Evolutionary conservation across 495 filamentous ascomycete genomes (phyloP), one percentile per base, ranked within the genome.

Genomic region (Talaromyces borbonicus): DNA sequence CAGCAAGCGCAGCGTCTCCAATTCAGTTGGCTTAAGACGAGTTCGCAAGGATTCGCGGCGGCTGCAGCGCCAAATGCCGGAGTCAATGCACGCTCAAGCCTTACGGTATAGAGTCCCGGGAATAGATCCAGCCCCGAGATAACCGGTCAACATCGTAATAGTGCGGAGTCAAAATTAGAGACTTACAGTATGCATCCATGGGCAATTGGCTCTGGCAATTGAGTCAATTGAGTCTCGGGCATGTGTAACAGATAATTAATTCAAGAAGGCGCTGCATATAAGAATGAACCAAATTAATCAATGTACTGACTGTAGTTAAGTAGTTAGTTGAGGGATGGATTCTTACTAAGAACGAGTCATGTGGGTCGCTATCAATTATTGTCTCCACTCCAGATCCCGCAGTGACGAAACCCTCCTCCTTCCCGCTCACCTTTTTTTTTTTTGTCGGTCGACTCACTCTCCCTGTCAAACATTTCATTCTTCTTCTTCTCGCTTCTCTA

Each of bases 301-400:
- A n/a, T n/a, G n/a, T n/a, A 29, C 5, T 11, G 26, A 29, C 11
- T 29, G 11, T 29, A 5, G 5, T 11, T 29, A 29, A 32, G 15
- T 3, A 32, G 29, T 32, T 14, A 3, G 15, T 14, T 32, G 15
- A 32, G 29, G 2, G 8, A 9, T 3, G 15, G 29, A 3, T 3
- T 2, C 11, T 3, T 9, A 3, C 15, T 12, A 9, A 3, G 3
- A 32, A 35, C 15, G 31, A 16, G 35, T 12, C 30, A 32, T n/a
- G 30, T 46, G 43, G 43, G 43, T 46, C 43, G 15, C 25, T 43
- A 27, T 22, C 41, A 43, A n/a, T n/a, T n/a, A n/a, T n/a, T n/a
- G n/a, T n/a, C n/a, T n/a, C 31, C 41, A 43, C 31, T 15, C 8
- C 41, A 35, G 27, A 33, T 31, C 30, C 43, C 29, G 43, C 29